Evolutionary conservation across 768 basidiomycete species (phyloP), one percentile per base, ranked within the genome.

Genomic region (Tylopilus vinaceipallidus): DNA sequence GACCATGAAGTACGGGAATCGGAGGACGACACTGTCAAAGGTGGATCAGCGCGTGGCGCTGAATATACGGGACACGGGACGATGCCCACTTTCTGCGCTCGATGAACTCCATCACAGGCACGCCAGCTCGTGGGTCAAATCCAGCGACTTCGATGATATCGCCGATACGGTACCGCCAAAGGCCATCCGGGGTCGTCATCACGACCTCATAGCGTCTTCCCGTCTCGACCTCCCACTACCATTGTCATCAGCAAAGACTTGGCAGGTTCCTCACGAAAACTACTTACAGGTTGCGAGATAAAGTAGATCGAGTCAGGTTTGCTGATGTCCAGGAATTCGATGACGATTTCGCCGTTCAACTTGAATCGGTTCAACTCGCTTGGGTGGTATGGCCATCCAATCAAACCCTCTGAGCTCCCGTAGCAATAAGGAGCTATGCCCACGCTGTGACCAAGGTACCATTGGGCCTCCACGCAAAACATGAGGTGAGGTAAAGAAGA

Each of bases 121-220:
- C 32, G 20, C 57, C 60, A 32, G 52, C 53, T 6, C 17, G 35
- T 1, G 58, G 36, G n/a, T 55, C 53, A 20, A 63, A 63, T 1
- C 55, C 58, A 7, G 43, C 32, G 11, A 61, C 33, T 42, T 61
- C 54, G 11, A 59, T 29, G 17, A 62, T 40, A 19, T 63, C 57
- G 1, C 53, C 60, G 6, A 62, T 42, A 19, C 53, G 49, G 41
- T 59, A 58, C 2, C 56, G 53, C 60, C 61, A 61, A 30, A 63
- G 19, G 6, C 58, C 61, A 2, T 60, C 45, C 9, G 9, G 29
- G 5, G 54, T 54, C 3, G 61, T 62, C 8, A 60, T 6, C 17
- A 62, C 48, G 30, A 48, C 6, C 17, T 62, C 61, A 12, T 63
- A 60, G 7, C 17, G 48, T 27, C 42, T 49, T 19, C 54, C 53